Conservation (phyloP, 1,284 basidiomycete species). For the Boletus calvinii region DNA sequence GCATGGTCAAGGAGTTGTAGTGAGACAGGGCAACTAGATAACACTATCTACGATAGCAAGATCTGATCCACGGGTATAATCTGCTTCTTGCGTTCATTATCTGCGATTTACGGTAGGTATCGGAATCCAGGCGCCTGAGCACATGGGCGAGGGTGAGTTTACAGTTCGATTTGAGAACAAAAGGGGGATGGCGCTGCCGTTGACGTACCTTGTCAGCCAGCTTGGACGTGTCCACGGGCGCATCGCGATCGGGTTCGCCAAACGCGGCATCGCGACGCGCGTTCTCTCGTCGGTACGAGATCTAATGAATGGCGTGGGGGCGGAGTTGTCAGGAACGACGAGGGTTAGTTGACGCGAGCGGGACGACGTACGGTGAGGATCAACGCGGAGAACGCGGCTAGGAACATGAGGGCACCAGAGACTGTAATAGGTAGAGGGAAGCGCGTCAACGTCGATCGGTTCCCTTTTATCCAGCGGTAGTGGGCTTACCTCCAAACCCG, state of each 20-base stretch:
- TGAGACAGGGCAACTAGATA: no score
- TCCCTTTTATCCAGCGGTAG: background rate
- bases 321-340: background rate
- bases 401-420: no score
- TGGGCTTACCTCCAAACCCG: conserved; percentile 27
- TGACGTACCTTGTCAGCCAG: conserved; percentile 61
- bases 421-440: no score
- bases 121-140: conserved; percentile 30
- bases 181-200: no score
- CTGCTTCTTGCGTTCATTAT: background rate
- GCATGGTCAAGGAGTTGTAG: no score
- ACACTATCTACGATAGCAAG: no score
- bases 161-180: no score
- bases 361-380: background rate
- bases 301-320: conserved; percentile 35
- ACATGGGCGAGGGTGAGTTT: background rate
- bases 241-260: conserved; percentile 50
- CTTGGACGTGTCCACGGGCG: conserved; percentile 61
- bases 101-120: conserved; percentile 19
- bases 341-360: background rate
- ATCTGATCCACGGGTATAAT: no score
- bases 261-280: conserved; percentile 51
- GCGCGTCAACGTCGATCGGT: background rate
- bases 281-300: conserved; percentile 65
- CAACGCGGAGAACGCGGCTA: background rate